A percentile compares a stretch with the other conserved stretches of the same genome.
phyloP scores from a whole-genome alignment of 2,329 filamentous ascomycete species.

The Parasarocladium wereldwijsianum region DNA sequence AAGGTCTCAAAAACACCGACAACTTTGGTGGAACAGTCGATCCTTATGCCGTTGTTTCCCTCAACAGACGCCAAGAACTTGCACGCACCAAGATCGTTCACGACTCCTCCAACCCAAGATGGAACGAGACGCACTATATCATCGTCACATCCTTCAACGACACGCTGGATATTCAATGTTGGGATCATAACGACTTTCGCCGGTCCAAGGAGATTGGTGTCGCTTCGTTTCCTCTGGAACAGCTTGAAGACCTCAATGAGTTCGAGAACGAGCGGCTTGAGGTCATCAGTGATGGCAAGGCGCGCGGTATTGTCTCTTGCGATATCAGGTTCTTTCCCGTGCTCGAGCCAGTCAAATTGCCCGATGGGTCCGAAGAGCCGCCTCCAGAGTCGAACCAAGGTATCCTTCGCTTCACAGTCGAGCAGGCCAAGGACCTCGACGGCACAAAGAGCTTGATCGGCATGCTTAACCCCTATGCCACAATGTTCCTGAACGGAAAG shows the following conservation, averaged over 20 bases:
- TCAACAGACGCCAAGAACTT: conserved; percentile 70
- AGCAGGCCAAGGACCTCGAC: conserved; percentile 93
- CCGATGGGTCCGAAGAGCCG: conserved; percentile 65
- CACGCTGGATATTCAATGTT: conserved; percentile 68
- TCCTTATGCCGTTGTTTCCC: conserved; percentile 72
- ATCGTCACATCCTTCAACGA: conserved; percentile 88
- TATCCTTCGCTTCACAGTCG: conserved; percentile 83
- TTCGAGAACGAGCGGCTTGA: conserved; percentile 79
- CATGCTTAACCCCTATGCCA: conserved; percentile 78
- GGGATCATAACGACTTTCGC: conserved; percentile 87
- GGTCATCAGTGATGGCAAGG: conserved; percentile 69
- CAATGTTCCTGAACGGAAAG: conserved; percentile 80
- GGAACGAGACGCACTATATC: conserved; percentile 95
- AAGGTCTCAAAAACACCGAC: conserved; percentile 88
- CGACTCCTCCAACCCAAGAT: conserved; percentile 74
- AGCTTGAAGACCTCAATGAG: conserved; percentile 60
- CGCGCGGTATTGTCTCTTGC: conserved; percentile 62
- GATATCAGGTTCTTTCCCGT: conserved; percentile 96
- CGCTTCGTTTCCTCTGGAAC: conserved; percentile 73
- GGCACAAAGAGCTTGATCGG: conserved; percentile 84
- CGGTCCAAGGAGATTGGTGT: conserved; percentile 92
- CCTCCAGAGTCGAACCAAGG: conserved; percentile 84
- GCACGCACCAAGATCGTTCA: conserved; percentile 79
- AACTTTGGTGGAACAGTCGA: conserved; percentile 86
- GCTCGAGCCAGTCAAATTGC: conserved; percentile 53